Evolutionary conservation across 306 rosid species (phyloP), one percentile per base, ranked within the genome.

Genomic region (Phaseolus lunatus): DNA sequence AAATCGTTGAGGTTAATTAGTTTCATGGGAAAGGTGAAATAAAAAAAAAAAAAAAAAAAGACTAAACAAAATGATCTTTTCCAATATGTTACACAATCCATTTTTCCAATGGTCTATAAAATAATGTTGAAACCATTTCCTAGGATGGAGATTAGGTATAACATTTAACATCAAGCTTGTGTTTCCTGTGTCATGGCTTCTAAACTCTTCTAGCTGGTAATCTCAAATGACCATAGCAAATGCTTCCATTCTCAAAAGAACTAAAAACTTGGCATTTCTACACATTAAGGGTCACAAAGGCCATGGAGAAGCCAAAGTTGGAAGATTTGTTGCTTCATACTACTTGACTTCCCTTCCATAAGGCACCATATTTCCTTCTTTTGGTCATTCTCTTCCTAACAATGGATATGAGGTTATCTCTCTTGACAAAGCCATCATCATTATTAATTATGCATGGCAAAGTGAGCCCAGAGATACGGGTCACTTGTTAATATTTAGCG

Each of bases 171-270:
- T 44, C 43, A 41, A 73, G 8, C 47, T 47, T n/a, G 0, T 31
- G 14, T 33, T 43, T 72, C 31, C 10, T n/a, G n/a, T 39, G 35
- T 27, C 66, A 75, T 75, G 77, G 73, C 77, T 26, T 81, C 59
- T 14, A 58, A 69, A 58, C 20, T 68, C 11, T 53, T 80, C 11
- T 10, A 54, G 7, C 70, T 67, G 9, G 41, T 81, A 5, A 9
- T 33, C 53, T 56, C 20, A 7, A n/a, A 53, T 54, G 19, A 16
- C 45, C 63, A 66, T 53, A 19, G 35, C 18, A n/a, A 39, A 22
- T 48, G 56, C 14, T 29, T 27, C 53, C 9, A 5, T 8, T 5
- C 15, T 19, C 31, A n/a, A n/a, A n/a, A 45, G 10, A 39, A 31
- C 75, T 18, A 57, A 27, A 27, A 14, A 19, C 9, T n/a, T 59